Base-by-base conservation (phyloP, 495 filamentous ascomycete species). In the Penicillium cosmopolitanum region DNA sequence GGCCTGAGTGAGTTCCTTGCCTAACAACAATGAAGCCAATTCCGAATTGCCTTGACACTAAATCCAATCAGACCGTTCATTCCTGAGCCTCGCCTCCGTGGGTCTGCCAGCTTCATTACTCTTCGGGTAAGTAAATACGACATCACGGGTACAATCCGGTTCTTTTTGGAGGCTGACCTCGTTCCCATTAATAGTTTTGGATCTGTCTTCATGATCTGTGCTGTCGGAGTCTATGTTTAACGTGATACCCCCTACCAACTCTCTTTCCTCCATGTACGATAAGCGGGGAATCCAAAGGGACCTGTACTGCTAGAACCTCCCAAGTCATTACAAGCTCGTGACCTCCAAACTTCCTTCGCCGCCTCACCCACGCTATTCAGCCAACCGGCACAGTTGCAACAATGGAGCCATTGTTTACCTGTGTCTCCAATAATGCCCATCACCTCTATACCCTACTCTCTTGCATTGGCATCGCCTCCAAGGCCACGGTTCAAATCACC, bases 191-290 rank as follows among this genome's bases (percentile, higher is more conserved):
- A 5, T 70, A 98, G 95, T 43, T 92, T 97, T 73, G 95, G 96
- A 61, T 90, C 94, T 47, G 92, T 98, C 19, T 96, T 91, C 81
- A 94, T 96, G 87, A 97, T 98, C 71, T 98, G 95, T 76, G 95
- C 92, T 21, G 95, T 93, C 71, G 95, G 95, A 68, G 96, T 98
- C 70, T 98, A 98, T 87, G 95, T 98, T 76, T 98, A 87, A 80
- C 34, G 56, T 42, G 71, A 77, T 77, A 75, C 58, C 76, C 77
- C 79, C 58, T 57, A 47, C 61, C 79, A 59, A 43, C 53, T 66
- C 58, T 57, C 51, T 63, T 53, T 56, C 64, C 58, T 68, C 61
- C 57, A 75, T 79, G 75, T 78, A 77, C 73, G 57, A 74, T 73
- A 73, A 66, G 60, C 65, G 61, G 66, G 66, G 66, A 68, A 65